Evolutionary conservation across 768 basidiomycete species (phyloP).

Genomic region (Rhodotorula toruloides): DNA sequence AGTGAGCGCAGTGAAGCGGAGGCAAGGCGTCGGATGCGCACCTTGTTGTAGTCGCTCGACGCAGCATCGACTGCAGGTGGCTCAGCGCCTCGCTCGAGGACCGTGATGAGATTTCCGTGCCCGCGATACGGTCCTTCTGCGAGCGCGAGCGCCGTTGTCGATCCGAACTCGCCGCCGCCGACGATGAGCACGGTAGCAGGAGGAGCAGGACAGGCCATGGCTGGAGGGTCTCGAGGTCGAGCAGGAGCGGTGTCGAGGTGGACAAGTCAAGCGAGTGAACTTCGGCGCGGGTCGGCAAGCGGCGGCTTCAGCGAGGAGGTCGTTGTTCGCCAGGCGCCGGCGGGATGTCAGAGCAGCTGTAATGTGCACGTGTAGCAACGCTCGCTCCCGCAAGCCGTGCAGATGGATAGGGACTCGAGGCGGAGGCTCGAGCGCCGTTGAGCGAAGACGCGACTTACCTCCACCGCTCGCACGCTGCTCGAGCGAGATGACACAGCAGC

Average conservation of each 20-base stretch:
- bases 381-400: too few relatives aligned
- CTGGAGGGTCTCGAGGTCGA: background rate
- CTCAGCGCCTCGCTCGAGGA: conserved; percentile 40
- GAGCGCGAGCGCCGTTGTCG: conserved; percentile 38
- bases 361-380: too few relatives aligned
- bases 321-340: too few relatives aligned
- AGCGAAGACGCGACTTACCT: too few relatives aligned
- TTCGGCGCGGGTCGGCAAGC: too few relatives aligned
- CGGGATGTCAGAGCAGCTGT: too few relatives aligned
- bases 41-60: conserved; percentile 45
- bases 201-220: conserved; percentile 5
- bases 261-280: background rate
- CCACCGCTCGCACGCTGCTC: too few relatives aligned
- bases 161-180: conserved; percentile 42
- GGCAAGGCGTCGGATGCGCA: background rate
- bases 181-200: conserved; percentile 30
- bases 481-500: too few relatives aligned
- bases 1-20: background rate
- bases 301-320: too few relatives aligned
- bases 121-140: conserved; percentile 31
- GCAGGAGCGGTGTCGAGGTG: background rate
- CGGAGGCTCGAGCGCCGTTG: too few relatives aligned
- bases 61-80: conserved; percentile 44
- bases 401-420: too few relatives aligned
- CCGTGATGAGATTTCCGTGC: conserved; percentile 29